These are phyloP conservation scores for Leishmania major DNA, from an alignment of 208 protist species.

Conservation along the genomic window DNA sequence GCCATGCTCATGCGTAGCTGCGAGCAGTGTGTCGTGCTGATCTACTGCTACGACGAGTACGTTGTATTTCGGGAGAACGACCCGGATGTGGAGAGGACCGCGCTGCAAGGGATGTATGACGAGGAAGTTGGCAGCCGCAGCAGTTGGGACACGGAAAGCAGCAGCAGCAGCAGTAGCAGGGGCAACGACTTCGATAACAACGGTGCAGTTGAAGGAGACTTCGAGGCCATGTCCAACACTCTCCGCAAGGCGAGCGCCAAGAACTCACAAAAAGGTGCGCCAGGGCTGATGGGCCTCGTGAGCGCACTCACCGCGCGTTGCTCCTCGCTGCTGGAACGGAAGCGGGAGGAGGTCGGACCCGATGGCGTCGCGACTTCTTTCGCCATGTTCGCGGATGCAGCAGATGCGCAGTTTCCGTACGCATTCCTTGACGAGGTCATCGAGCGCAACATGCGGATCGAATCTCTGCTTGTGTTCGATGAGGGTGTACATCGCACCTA, in stretches of 20 bases:
- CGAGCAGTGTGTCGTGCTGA: constrained; percentile 78
- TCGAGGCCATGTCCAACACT: background rate
- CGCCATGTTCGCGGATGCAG: constrained; percentile 24
- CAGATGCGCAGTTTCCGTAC: constrained; percentile 70
- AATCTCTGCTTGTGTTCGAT: constrained; percentile 80
- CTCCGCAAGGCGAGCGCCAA: background rate
- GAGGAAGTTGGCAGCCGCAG: constrained; percentile 19
- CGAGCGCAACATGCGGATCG: constrained; percentile 44
- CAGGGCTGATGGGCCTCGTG: constrained; percentile 20
- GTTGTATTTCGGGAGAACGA: constrained; percentile 20
- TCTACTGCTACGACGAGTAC: constrained; percentile 49
- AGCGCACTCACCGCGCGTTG: constrained; percentile 10
- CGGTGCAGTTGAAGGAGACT: background rate
- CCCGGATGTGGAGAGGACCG: constrained; percentile 14
- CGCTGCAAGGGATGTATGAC: background rate
- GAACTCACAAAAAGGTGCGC: background rate
- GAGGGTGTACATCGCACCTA: constrained; percentile 70
- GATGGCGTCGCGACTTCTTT: constrained; percentile 10
- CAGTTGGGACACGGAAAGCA: background rate
- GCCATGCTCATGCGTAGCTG: constrained; percentile 89
- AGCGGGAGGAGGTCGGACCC: background rate
- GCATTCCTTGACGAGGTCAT: constrained; percentile 73
- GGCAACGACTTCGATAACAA: background rate
- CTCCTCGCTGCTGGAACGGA: constrained; percentile 18
- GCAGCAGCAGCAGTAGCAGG: background rate